Evolutionary conservation across 2,329 filamentous ascomycete genomes (phyloP).

Genomic region (Colletotrichum cereale): DNA sequence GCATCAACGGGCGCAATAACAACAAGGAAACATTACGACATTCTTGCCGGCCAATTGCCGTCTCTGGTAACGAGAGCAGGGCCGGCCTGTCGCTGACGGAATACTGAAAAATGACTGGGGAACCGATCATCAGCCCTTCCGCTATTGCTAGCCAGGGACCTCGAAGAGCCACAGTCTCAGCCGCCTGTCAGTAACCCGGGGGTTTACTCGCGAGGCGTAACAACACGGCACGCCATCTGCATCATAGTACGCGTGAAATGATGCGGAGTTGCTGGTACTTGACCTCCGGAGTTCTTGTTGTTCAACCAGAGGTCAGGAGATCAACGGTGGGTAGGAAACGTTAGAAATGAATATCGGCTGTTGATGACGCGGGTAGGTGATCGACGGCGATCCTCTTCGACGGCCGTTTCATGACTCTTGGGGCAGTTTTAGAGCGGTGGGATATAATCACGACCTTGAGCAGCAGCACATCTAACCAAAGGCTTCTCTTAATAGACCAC

Average conservation of each 20-base stretch:
- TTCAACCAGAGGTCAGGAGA: not conserved
- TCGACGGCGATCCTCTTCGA: not conserved
- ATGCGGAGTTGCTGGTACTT: slow-evolving; percentile 21
- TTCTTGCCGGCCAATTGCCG: not conserved
- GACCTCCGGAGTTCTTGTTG: not conserved
- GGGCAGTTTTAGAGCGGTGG: not conserved
- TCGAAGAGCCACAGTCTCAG: slow-evolving; percentile 8
- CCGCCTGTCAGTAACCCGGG: slow-evolving; percentile 18
- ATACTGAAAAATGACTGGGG: not conserved
- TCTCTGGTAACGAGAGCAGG: not conserved
- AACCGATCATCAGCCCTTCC: not conserved
- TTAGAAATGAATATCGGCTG: not conserved
- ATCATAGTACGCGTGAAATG: not conserved
- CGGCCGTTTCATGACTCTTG: slow-evolving; percentile 3
- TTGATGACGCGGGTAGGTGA: not conserved
- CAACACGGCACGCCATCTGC: not conserved
- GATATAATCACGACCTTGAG: not conserved
- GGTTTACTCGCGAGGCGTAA: not conserved
- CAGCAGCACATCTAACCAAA: not conserved
- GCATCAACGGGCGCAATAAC: not conserved
- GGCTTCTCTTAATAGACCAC: not conserved
- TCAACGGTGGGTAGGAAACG: not conserved
- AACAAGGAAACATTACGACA: not conserved
- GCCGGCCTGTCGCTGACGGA: not conserved
- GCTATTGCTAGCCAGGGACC: slow-evolving; percentile 7